These are phyloP conservation scores for Phytophthora vignae DNA, from an alignment of 352 stramenopile species.

Conservation along the genomic window DNA sequence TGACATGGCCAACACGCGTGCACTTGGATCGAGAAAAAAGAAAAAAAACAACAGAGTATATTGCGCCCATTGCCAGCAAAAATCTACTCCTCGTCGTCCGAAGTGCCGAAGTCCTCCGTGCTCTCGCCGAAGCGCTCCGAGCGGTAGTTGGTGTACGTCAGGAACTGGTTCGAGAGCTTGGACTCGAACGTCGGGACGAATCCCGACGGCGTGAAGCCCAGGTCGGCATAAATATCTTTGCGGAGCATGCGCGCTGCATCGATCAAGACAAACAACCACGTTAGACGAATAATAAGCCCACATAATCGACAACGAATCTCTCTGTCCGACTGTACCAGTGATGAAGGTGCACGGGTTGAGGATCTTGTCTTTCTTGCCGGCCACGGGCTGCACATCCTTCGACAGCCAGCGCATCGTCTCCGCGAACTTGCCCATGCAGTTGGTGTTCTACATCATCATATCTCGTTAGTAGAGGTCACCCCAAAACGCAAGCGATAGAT, in stretches of 20 bases:
- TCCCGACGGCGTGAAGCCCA: conserved; percentile 55
- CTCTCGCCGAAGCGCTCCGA: conserved; percentile 60
- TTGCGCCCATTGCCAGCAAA: too few species aligned
- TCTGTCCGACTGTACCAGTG: conserved; percentile 40
- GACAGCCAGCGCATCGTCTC: conserved; percentile 63
- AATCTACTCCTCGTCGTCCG: conserved; percentile 36
- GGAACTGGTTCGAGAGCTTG: conserved; percentile 69
- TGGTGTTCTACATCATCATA: conserved; percentile 42
- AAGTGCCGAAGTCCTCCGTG: conserved; percentile 51
- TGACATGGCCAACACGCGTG: too few species aligned
- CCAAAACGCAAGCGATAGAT: too few species aligned
- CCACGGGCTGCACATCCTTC: conserved; percentile 42
- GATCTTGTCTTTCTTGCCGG: conserved; percentile 49
- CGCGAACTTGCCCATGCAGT: conserved; percentile 69
- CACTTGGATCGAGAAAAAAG: too few species aligned
- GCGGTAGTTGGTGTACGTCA: conserved; percentile 68
- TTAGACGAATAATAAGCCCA: conserved; percentile 4
- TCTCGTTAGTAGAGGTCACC: too few species aligned
- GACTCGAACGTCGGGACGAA: conserved; percentile 64
- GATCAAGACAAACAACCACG: conserved; percentile 5
- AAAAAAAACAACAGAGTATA: too few species aligned
- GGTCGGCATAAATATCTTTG: conserved; percentile 63
- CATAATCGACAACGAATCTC: too few species aligned
- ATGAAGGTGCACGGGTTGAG: conserved; percentile 61
- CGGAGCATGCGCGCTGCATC: conserved; percentile 52